Evolutionary conservation across 495 filamentous ascomycete species (phyloP).

Genomic region (Trichoderma erinaceum): DNA sequence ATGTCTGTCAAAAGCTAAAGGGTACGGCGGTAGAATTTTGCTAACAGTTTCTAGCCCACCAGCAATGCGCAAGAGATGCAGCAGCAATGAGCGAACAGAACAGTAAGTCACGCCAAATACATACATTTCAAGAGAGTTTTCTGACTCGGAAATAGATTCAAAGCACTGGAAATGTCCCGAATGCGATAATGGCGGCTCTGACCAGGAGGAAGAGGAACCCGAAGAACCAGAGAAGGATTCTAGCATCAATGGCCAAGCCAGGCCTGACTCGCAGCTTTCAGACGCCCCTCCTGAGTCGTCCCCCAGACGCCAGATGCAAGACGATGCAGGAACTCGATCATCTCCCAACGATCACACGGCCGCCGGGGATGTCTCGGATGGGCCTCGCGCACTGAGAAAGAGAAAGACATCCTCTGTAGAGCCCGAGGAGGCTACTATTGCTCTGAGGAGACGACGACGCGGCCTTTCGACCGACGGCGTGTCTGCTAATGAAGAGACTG

Average conservation of each 20-base stretch:
- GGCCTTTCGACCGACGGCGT: constrained; percentile 33
- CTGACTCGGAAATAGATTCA: constrained; percentile 41
- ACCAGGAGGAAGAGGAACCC: constrained; percentile 32
- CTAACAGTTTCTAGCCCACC: constrained; percentile 65
- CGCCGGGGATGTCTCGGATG: constrained; percentile 76
- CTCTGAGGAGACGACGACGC: constrained; percentile 40
- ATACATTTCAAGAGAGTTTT: neutral
- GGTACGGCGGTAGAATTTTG: neutral
- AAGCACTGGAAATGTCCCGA: constrained; percentile 73
- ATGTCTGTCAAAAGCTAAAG: constrained; percentile 34
- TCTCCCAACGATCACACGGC: constrained; percentile 76
- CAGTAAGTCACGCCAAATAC: constrained; percentile 22
- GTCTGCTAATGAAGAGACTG: constrained; percentile 24
- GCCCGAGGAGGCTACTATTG: constrained; percentile 36
- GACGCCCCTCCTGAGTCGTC: constrained; percentile 2
- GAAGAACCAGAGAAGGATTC: constrained; percentile 32
- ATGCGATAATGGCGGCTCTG: constrained; percentile 56
- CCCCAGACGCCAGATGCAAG: neutral
- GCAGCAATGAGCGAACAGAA: constrained; percentile 52
- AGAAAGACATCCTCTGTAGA: constrained; percentile 61
- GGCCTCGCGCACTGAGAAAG: constrained; percentile 79
- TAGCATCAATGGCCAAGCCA: constrained; percentile 12
- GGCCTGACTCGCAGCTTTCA: constrained; percentile 29
- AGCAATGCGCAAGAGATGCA: constrained; percentile 82
- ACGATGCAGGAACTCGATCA: constrained; percentile 63